phyloP scores from a whole-genome alignment of 345 rosid species.

The Murraya koenigii region DNA sequence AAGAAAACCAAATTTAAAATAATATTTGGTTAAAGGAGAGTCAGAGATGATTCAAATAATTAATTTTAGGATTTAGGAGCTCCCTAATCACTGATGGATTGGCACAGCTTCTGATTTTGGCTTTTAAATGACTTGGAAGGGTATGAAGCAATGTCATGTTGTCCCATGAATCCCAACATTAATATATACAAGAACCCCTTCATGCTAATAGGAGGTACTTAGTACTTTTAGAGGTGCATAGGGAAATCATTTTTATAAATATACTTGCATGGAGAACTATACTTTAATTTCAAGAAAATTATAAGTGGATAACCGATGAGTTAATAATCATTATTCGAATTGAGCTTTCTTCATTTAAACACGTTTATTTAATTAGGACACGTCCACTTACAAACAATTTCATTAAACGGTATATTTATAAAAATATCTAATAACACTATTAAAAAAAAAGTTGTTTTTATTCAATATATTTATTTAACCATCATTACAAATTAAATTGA shows the following conservation, averaged over 20 bases:
- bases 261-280: background rate
- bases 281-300: background rate
- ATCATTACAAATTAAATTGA: background rate
- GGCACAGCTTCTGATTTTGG: background rate
- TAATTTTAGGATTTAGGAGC: background rate
- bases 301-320: too few relatives aligned
- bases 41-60: background rate
- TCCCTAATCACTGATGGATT: background rate
- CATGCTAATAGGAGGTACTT: background rate
- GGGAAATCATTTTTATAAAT: background rate
- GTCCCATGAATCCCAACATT: background rate
- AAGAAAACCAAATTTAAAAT: conserved; percentile 12
- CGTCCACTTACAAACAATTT: too few relatives aligned
- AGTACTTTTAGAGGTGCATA: background rate
- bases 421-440: too few relatives aligned
- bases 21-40: background rate
- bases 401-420: too few relatives aligned
- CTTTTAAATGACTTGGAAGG: conserved; percentile 2
- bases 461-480: background rate
- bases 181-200: background rate
- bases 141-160: background rate
- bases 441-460: too few relatives aligned
- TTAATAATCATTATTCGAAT: too few relatives aligned
- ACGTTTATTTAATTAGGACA: too few relatives aligned
- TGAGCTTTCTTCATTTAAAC: too few relatives aligned